These are phyloP conservation scores for Phytophthora ramorum DNA, from an alignment of 352 stramenopile genomes.

Conservation along the genomic window DNA sequence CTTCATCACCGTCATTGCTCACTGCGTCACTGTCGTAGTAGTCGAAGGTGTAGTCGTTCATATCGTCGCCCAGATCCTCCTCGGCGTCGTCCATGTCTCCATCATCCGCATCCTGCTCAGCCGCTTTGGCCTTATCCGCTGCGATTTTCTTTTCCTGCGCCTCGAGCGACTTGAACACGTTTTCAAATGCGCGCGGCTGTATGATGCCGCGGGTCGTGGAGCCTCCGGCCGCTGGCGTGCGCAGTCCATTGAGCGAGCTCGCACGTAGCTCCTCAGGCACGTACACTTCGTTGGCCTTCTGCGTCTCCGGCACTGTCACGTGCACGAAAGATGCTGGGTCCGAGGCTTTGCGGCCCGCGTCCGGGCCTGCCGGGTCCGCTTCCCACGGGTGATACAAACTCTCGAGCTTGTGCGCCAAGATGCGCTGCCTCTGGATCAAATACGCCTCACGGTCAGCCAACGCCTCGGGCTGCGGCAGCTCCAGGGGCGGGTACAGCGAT, in stretches of 20 bases:
- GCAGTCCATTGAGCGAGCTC: slow-evolving; percentile 60
- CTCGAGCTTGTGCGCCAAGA: slow-evolving; percentile 72
- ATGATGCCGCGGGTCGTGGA: slow-evolving; percentile 52
- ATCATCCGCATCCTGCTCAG: slow-evolving; percentile 52
- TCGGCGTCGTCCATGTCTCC: slow-evolving; percentile 70
- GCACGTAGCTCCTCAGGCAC: slow-evolving; percentile 67
- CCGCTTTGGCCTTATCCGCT: slow-evolving; percentile 53
- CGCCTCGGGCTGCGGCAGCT: slow-evolving; percentile 67
- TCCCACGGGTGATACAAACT: slow-evolving; percentile 74
- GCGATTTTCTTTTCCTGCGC: slow-evolving; percentile 66
- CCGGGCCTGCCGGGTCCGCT: slow-evolving; percentile 34
- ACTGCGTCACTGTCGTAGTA: slow-evolving; percentile 81
- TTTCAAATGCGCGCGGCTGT: slow-evolving; percentile 72
- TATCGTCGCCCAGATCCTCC: slow-evolving; percentile 76
- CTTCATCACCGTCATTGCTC: slow-evolving; percentile 75
- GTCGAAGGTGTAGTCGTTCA: slow-evolving; percentile 86
- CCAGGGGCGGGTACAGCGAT: slow-evolving; percentile 65
- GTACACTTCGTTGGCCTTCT: slow-evolving; percentile 66
- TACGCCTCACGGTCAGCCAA: slow-evolving; percentile 65
- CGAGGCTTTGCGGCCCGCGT: slow-evolving; percentile 29
- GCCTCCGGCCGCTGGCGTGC: slow-evolving; percentile 16
- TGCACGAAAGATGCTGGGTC: slow-evolving; percentile 65
- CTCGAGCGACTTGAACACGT: slow-evolving; percentile 74
- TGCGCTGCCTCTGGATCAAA: slow-evolving; percentile 73
- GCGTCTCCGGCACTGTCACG: slow-evolving; percentile 62